Percentiles rank a stretch among this genome's conserved stretches.
Evolutionary conservation across 345 rosid species (phyloP).

Genomic region (Lepidium didymum): DNA sequence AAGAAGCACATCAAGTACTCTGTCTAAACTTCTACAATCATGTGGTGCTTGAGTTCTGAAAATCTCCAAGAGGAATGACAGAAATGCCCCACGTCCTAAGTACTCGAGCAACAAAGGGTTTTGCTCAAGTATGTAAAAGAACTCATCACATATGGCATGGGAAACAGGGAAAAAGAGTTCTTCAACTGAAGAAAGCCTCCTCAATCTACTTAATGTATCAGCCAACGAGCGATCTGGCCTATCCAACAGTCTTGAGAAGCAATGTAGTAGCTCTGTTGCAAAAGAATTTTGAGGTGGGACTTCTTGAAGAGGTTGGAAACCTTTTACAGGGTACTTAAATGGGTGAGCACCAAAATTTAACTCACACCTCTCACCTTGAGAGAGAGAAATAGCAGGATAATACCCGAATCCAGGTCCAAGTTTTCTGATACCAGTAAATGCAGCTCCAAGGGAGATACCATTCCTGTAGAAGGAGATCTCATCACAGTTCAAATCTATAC

Average conservation of each 20-base stretch:
- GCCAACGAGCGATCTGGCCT: slow-evolving; percentile 50
- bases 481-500: slow-evolving; percentile 64
- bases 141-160: slow-evolving; percentile 61
- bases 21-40: slow-evolving; percentile 63
- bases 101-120: slow-evolving; percentile 54
- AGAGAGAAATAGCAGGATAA: slow-evolving; percentile 87
- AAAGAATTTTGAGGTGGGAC: slow-evolving; percentile 42
- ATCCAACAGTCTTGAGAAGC: slow-evolving; percentile 72
- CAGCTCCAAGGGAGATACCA: slow-evolving; percentile 77
- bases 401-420: slow-evolving; percentile 80
- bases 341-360: slow-evolving; percentile 84
- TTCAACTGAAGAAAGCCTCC: slow-evolving; percentile 66
- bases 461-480: slow-evolving; percentile 79
- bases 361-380: slow-evolving; percentile 87
- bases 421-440: slow-evolving; percentile 68
- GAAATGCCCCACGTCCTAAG: slow-evolving; percentile 66
- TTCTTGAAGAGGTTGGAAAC: slow-evolving; percentile 65
- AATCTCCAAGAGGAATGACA: slow-evolving; percentile 71
- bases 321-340: slow-evolving; percentile 58
- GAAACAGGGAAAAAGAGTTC: slow-evolving; percentile 70
- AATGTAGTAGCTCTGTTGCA: slow-evolving; percentile 51
- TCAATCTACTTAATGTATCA: slow-evolving; percentile 67
- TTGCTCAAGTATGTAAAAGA: slow-evolving; percentile 52
- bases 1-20: slow-evolving; percentile 54
- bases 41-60: slow-evolving; percentile 70